Percentiles rank a stretch among this genome's conserved stretches.
These are phyloP conservation scores for Hemisphaericaspora lyxosophila DNA, from an alignment of 1,139 yeast genomes.

Conservation along the genomic window DNA sequence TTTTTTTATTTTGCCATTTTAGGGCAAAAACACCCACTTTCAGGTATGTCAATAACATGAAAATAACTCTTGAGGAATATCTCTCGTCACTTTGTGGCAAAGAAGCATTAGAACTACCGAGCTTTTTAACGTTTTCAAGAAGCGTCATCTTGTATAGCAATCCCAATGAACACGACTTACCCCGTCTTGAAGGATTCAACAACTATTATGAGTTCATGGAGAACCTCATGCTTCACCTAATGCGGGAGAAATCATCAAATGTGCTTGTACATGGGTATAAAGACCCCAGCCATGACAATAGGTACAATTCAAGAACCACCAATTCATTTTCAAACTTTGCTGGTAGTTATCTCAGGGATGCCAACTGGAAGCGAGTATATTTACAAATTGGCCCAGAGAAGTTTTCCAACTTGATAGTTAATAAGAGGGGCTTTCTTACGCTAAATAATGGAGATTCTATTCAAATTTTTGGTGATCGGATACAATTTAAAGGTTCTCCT, in stretches of 20 bases:
- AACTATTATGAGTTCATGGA: conserved; percentile 30
- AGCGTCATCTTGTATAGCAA: conserved; percentile 4
- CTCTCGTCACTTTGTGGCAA: neutral
- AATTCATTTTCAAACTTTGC: conserved; percentile 27
- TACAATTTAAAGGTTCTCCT: conserved; percentile 1
- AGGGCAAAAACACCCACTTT: no score
- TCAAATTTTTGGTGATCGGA: conserved; percentile 38
- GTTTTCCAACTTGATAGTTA: conserved; percentile 34
- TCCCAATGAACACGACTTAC: conserved; percentile 1
- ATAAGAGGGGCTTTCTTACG: conserved; percentile 24
- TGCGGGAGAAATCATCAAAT: conserved; percentile 20
- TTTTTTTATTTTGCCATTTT: no score
- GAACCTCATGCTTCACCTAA: conserved; percentile 19
- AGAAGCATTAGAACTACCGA: conserved; percentile 6
- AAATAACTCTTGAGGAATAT: neutral
- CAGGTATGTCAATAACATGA: neutral
- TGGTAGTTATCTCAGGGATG: conserved; percentile 30
- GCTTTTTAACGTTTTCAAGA: conserved; percentile 10
- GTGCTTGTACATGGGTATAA: conserved; percentile 28
- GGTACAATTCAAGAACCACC: conserved; percentile 15
- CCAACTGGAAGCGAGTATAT: conserved; percentile 37
- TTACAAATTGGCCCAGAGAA: conserved; percentile 27
- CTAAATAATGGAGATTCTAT: conserved; percentile 16
- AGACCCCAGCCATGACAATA: conserved; percentile 16
- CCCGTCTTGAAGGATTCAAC: conserved; percentile 7